Percentiles rank a stretch among this genome's conserved stretches.
Evolutionary conservation across 139 green algal genomes (phyloP).

Genomic region (Closterium sp.): DNA sequence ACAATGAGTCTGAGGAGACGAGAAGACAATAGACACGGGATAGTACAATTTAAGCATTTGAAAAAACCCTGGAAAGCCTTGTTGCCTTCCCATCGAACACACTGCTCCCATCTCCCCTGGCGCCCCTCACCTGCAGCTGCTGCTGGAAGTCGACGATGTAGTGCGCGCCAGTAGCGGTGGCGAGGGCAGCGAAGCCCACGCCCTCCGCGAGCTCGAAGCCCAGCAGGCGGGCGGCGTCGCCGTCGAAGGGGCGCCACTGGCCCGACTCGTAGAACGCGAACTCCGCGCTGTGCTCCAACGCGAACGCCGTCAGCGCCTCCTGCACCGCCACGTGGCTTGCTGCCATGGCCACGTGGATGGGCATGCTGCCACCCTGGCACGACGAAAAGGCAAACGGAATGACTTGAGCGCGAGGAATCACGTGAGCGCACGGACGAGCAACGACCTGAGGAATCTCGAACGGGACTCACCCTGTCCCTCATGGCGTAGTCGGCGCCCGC

Average conservation of each 20-base stretch:
- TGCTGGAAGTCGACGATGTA: constrained; percentile 50
- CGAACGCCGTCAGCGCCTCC: constrained; percentile 20
- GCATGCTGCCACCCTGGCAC: constrained; percentile 20
- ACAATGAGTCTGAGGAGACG: neutral
- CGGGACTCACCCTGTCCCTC: neutral
- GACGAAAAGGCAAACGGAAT: neutral
- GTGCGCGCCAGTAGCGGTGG: neutral
- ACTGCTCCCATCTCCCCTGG: neutral
- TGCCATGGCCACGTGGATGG: constrained; percentile 34
- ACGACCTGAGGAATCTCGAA: neutral
- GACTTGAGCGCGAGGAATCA: neutral
- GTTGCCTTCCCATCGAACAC: neutral
- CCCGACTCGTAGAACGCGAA: constrained; percentile 23
- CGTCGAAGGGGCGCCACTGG: constrained; percentile 33
- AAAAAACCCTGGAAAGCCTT: neutral
- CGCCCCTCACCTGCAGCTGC: constrained; percentile 20
- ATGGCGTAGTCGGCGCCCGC: neutral
- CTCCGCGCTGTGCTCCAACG: constrained; percentile 21
- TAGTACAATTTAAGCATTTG: neutral
- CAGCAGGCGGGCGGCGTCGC: neutral
- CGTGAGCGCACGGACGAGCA: neutral
- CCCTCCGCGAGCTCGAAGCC: constrained; percentile 47
- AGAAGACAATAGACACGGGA: neutral
- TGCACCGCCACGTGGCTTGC: constrained; percentile 3
- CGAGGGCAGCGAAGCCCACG: constrained; percentile 19